These are phyloP conservation scores for Acer negundo DNA, from an alignment of 345 rosid genomes.

Conservation along the genomic window DNA sequence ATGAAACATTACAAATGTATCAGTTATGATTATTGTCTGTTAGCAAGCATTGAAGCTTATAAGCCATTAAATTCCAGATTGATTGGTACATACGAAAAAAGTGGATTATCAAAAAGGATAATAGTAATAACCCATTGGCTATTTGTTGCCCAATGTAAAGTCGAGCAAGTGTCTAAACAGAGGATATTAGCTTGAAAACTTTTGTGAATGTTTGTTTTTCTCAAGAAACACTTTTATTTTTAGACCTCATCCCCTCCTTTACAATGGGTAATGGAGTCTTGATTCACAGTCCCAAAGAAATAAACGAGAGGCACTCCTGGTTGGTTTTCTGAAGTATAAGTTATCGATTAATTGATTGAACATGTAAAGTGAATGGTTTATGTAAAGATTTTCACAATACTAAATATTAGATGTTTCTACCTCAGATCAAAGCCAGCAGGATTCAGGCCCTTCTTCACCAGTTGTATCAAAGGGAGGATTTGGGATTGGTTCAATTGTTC, in stretches of 20 bases:
- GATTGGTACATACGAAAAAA: neutral
- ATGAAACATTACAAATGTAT: conserved; percentile 4
- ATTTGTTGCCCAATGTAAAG: neutral
- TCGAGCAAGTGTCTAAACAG: neutral
- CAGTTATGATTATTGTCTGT: conserved; percentile 10
- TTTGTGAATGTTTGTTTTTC: neutral
- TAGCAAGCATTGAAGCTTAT: conserved; percentile 4
- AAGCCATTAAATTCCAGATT: neutral
- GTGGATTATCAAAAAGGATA: conserved; percentile 1
- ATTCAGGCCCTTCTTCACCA: conserved; percentile 79
- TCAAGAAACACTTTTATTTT: neutral
- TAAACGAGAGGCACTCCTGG: neutral
- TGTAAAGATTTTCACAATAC: conserved; percentile 17
- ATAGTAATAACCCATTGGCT: neutral
- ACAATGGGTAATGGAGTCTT: neutral
- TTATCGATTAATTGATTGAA: conserved; percentile 8
- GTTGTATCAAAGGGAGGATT: conserved; percentile 73
- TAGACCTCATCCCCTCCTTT: neutral
- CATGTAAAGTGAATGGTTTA: conserved; percentile 13
- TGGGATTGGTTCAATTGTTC: conserved; percentile 78
- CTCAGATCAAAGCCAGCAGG: conserved; percentile 93
- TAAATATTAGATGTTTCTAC: conserved; percentile 29
- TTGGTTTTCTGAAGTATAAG: neutral
- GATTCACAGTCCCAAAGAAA: neutral
- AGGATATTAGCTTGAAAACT: neutral